Evolutionary conservation across 2,329 filamentous ascomycete genomes (phyloP).

Genomic region (Alternaria novae-zelandiae): DNA sequence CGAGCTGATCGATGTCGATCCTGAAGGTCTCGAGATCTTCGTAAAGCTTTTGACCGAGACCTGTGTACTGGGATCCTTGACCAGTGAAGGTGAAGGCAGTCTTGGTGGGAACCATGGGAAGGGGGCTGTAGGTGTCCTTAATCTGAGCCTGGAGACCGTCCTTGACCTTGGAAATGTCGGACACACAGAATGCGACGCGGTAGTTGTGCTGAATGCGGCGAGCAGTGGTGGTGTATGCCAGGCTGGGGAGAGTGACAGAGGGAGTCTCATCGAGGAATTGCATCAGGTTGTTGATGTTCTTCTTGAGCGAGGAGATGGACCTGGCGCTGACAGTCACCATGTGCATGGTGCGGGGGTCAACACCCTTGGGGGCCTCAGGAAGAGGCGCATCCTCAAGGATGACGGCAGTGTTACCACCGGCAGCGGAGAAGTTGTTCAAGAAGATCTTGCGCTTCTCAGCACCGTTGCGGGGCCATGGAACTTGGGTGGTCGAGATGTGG

Average conservation of each 20-base stretch:
- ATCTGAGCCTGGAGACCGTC: conserved; percentile 55
- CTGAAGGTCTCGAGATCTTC: conserved; percentile 57
- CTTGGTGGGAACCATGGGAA: conserved; percentile 60
- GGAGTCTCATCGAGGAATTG: conserved; percentile 55
- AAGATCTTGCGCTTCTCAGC: conserved; percentile 58
- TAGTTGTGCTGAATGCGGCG: conserved; percentile 62
- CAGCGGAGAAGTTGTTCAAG: conserved; percentile 62
- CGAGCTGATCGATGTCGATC: conserved; percentile 57
- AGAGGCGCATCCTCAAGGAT: conserved; percentile 60
- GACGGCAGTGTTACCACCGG: conserved; percentile 61
- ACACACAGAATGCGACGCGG: conserved; percentile 56
- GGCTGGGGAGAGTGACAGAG: conserved; percentile 54
- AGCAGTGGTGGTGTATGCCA: conserved; percentile 61
- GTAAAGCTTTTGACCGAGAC: conserved; percentile 58
- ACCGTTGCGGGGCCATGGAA: conserved; percentile 56
- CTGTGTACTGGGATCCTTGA: conserved; percentile 61
- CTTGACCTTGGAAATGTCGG: conserved; percentile 55
- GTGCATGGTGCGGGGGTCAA: conserved; percentile 56
- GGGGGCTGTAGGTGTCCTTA: conserved; percentile 58
- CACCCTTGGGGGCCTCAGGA: conserved; percentile 47
- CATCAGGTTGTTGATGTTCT: conserved; percentile 58
- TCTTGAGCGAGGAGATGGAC: conserved; percentile 59
- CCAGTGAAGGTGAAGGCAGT: conserved; percentile 61
- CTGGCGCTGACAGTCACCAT: conserved; percentile 59
- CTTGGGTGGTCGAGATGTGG: conserved; percentile 56